Percentiles rank a stretch among this genome's conserved stretches.
Conservation (phyloP, 2,329 filamentous ascomycete genomes). For the Huntiella omanensis region DNA sequence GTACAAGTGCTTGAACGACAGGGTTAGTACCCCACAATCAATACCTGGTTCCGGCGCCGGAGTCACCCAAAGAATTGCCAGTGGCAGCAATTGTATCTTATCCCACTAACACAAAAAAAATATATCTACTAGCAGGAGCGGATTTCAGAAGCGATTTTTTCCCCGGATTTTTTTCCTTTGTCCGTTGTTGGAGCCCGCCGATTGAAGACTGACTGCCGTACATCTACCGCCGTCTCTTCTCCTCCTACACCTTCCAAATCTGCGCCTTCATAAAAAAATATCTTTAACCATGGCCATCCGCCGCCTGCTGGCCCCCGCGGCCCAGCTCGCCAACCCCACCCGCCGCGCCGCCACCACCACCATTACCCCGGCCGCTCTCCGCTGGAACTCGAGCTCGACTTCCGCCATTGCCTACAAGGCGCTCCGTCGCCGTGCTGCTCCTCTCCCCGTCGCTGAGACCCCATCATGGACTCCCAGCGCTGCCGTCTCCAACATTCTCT, state of each 20-base stretch:
- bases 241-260: not conserved
- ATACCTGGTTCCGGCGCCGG: constrained; percentile 2
- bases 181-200: not conserved
- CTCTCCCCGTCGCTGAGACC: constrained; percentile 60
- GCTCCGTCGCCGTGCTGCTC: constrained; percentile 72
- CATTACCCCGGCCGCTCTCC: constrained; percentile 14
- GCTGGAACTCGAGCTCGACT: constrained; percentile 46
- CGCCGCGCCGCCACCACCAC: constrained; percentile 11
- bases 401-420: constrained; percentile 95
- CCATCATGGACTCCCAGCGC: constrained; percentile 77
- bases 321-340: constrained; percentile 16
- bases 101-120: constrained; percentile 1
- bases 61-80: not conserved
- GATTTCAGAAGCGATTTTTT: not conserved
- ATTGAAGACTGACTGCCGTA: too few relatives aligned
- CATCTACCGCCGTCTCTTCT: not conserved
- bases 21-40: not conserved
- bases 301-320: constrained; percentile 24
- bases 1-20: not conserved
- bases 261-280: not conserved
- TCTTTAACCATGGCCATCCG: constrained; percentile 26
- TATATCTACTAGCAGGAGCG: constrained; percentile 7
- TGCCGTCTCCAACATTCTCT: constrained; percentile 94
- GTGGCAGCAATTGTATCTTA: not conserved
- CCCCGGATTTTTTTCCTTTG: not conserved